These are phyloP conservation scores for Termitomyces titanicus DNA, from an alignment of 768 basidiomycete genomes.

Conservation along the genomic window DNA sequence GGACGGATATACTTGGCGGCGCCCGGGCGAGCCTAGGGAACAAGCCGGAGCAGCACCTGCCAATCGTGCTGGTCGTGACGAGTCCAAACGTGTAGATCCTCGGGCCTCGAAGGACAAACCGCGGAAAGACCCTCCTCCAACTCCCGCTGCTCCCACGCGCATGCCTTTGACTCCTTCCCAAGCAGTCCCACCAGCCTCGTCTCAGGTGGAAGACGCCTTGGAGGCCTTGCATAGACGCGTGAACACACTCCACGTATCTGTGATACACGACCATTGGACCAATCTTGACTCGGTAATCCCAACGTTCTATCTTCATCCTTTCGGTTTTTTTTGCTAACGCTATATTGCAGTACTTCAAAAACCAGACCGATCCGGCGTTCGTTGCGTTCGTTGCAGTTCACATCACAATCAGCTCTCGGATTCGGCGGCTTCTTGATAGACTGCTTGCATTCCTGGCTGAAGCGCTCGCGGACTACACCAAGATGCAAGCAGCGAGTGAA, in stretches of 20 bases:
- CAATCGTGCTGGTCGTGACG: neutral
- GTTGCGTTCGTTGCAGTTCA: neutral
- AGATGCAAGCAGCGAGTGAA: neutral
- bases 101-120: too few relatives aligned
- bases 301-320: neutral
- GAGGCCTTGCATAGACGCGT: neutral
- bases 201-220: neutral
- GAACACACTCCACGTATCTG: neutral
- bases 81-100: too few relatives aligned
- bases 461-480: neutral
- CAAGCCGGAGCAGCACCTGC: neutral
- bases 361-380: neutral
- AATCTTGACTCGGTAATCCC: conserved; percentile 6
- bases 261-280: neutral
- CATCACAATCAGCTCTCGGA: neutral
- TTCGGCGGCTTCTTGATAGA: neutral
- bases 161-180: neutral
- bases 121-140: neutral
- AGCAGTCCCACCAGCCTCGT: neutral
- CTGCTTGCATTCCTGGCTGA: neutral
- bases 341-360: neutral
- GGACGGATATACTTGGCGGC: neutral
- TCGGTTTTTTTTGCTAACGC: neutral
- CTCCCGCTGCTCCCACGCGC: neutral
- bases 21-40: too few relatives aligned